Evolutionary conservation across 352 stramenopile genomes (phyloP), one percentile per base, ranked within the genome.

Genomic region (Stramenopiles sp.): DNA sequence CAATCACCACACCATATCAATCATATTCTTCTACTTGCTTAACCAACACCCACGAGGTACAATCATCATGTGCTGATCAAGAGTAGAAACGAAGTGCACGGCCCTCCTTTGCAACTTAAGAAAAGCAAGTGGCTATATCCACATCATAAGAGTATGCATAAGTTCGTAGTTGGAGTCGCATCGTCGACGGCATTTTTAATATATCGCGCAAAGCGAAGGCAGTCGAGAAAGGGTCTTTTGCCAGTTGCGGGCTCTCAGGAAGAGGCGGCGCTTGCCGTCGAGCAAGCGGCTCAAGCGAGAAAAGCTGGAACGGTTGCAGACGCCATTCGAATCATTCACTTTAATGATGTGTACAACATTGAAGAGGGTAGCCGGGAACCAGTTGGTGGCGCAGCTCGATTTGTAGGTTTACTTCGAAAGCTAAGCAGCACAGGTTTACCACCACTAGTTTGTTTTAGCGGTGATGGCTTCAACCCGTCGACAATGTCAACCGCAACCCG

Each of bases 291-390:
- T 14, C 4, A 55, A 14, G 39, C 39, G 4, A 55, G 39, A 55
- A 55, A 55, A 55, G 39, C 4, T 14, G 39, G 39, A 55, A 55
- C 4, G 4, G 39, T 55, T 55, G 39, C 39, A 55, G 14, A 55
- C 4, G 14, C 14, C 4, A 55, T 84, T 25, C 82, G 32, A 30
- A 80, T 84, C 7, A 27, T 84, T 30, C 84, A 87, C 75, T 86
- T 87, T 80, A 87, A 87, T 75, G 84, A 87, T 78, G 81, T 87
- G 39, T 87, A 87, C 83, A 86, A 86, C 75, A 84, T 85, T 22
- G 83, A 87, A 8, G 33, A 78, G 29, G 30, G 71, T 31, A 76
- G 81, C 27, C 76, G 82, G 30, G 25, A 83, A 0, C 82, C 67
- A 0, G 81, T 67, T 14, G 82, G 81, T 32, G 82, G 81, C 30